Conservation (phyloP, 2,329 filamentous ascomycete genomes). For the Diatrype stigma region DNA sequence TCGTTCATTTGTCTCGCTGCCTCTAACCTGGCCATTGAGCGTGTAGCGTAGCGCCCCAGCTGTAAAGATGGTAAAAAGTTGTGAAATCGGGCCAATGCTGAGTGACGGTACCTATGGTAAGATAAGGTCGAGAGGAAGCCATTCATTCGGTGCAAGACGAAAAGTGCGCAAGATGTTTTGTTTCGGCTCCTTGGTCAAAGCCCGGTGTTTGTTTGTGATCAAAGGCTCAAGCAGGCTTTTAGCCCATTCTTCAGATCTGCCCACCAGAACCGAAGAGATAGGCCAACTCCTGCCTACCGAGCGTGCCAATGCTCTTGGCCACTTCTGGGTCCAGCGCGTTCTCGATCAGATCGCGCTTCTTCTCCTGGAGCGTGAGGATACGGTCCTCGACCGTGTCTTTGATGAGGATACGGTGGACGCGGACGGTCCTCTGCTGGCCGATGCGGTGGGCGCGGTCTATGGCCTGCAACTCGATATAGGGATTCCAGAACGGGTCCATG, state of each 20-base stretch:
- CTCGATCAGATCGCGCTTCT: constrained; percentile 73
- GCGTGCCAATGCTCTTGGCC: constrained; percentile 59
- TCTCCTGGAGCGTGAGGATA: constrained; percentile 73
- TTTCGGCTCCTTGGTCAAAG: background rate
- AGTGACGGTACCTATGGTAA: no score
- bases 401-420: constrained; percentile 76
- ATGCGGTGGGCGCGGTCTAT: constrained; percentile 87
- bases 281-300: constrained; percentile 63
- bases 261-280: constrained; percentile 61
- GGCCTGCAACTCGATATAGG: constrained; percentile 87
- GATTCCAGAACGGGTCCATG: constrained; percentile 93
- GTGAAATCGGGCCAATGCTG: no score
- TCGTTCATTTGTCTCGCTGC: no score
- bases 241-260: background rate
- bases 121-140: no score
- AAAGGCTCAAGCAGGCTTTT: background rate
- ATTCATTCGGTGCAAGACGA: no score
- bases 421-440: constrained; percentile 69
- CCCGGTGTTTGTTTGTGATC: background rate
- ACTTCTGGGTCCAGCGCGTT: constrained; percentile 75
- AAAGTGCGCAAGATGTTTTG: no score
- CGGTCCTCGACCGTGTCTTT: constrained; percentile 80
- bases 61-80: no score
- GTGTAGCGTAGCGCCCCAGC: no score
- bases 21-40: no score